Conservation (phyloP, 2,329 filamentous ascomycete genomes). For the Gnomoniopsis smithogilvyi region DNA sequence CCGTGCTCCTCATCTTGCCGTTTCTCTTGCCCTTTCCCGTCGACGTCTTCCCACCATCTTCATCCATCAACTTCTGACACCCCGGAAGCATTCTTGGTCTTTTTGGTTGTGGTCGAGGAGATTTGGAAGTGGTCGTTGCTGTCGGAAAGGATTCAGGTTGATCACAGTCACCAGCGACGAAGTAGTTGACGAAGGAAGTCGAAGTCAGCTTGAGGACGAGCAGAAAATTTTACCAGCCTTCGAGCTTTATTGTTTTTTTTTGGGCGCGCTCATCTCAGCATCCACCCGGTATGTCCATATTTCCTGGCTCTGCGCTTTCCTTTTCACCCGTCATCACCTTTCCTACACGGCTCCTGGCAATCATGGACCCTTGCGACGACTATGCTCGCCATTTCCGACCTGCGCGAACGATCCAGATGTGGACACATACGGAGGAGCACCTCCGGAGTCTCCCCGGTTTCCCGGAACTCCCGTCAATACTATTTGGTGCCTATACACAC, state of each 20-base stretch:
- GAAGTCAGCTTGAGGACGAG: not conserved
- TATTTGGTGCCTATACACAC: not conserved
- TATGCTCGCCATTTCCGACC: not conserved
- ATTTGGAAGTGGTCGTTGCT: not conserved
- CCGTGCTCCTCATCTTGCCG: not conserved
- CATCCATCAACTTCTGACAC: not conserved
- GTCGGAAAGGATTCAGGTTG: not conserved
- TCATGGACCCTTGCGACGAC: not conserved
- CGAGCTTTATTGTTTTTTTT: not conserved
- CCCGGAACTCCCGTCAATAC: not conserved
- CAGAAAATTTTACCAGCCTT: not conserved
- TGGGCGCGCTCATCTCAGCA: not conserved
- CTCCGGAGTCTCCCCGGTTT: not conserved
- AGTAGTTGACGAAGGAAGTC: not conserved
- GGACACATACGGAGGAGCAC: not conserved
- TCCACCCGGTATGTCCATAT: not conserved
- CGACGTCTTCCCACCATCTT: not conserved
- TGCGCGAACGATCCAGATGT: not conserved
- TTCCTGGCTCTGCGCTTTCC: not conserved
- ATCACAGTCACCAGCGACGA: not conserved
- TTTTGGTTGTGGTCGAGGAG: not conserved
- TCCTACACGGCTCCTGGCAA: not conserved
- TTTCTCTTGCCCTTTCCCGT: not conserved
- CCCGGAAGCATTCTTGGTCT: not conserved
- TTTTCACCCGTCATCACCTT: not conserved